A percentile compares a stretch with the other conserved stretches of the same genome.
These are phyloP conservation scores for Eimeria necatrix DNA, from an alignment of 169 alveolate species.

Conservation along the genomic window DNA sequence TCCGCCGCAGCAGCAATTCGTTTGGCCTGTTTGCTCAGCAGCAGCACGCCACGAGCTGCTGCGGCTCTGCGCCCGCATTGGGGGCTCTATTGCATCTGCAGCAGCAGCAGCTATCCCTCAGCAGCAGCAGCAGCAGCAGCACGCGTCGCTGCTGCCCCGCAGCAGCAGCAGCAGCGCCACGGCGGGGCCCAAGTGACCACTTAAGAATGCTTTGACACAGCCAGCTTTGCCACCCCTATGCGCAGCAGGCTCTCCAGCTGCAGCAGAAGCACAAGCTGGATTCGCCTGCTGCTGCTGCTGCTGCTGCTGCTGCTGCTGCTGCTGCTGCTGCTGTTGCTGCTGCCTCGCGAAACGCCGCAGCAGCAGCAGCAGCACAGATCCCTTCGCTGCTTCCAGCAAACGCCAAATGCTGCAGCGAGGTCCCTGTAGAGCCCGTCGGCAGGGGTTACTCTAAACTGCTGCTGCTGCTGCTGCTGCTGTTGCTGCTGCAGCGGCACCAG, in stretches of 20 bases:
- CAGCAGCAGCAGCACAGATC: constrained; percentile 53
- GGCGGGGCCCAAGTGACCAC: no score
- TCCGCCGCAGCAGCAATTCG: neutral
- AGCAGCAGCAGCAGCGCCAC: constrained; percentile 16
- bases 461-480: neutral
- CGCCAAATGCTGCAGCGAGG: constrained; percentile 3
- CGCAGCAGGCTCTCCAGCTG: constrained; percentile 1
- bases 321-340: neutral
- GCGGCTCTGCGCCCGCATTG: neutral
- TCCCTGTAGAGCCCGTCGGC: constrained; percentile 55
- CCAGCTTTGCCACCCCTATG: neutral
- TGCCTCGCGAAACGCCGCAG: neutral
- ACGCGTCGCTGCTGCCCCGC: no score
- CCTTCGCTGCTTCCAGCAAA: neutral
- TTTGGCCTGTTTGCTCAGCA: no score
- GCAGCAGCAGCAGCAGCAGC: neutral
- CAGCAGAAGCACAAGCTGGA: neutral
- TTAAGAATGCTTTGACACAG: neutral
- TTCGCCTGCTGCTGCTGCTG: neutral
- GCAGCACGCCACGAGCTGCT: neutral
- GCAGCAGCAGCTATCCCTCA: constrained; percentile 16
- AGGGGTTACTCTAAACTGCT: constrained; percentile 4
- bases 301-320: constrained; percentile 18
- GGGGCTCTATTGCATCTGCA: constrained; percentile 17
- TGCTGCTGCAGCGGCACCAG: constrained; percentile 16